Conservation (phyloP, 176 grass and related monocot genomes). For the Avena insularis region DNA sequence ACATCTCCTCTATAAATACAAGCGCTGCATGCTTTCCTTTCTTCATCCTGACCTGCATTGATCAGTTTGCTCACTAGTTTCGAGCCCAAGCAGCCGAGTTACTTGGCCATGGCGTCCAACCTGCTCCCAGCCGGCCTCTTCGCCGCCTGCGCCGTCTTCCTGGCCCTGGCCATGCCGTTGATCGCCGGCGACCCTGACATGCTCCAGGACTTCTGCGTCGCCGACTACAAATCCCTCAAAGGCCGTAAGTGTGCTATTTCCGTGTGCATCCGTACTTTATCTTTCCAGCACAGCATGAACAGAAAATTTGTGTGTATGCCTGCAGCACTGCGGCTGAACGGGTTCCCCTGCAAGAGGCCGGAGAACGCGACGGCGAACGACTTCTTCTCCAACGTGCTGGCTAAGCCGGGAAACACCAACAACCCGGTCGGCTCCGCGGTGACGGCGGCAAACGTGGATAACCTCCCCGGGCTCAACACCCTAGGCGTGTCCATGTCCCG, state of each 20-base stretch:
- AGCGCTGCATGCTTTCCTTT: too few relatives aligned
- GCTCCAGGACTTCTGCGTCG: constrained; percentile 89
- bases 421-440: background rate
- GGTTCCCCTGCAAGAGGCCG: constrained; percentile 21
- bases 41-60: too few relatives aligned
- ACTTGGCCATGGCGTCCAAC: background rate
- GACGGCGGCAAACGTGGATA: constrained; percentile 9
- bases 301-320: background rate
- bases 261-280: too few relatives aligned
- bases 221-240: constrained; percentile 60
- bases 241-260: constrained; percentile 57
- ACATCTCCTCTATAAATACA: too few relatives aligned
- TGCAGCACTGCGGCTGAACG: constrained; percentile 4
- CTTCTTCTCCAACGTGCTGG: background rate
- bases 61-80: too few relatives aligned
- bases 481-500: background rate
- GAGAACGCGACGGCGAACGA: constrained; percentile 1
- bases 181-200: constrained; percentile 75
- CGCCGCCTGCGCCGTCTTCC: constrained; percentile 2
- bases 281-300: background rate
- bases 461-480: background rate
- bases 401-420: background rate
- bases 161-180: constrained; percentile 17
- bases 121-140: background rate
- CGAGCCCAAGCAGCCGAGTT: too few relatives aligned